phyloP scores from a whole-genome alignment of 257 asterid species.

The Thymus quinquecostatus region DNA sequence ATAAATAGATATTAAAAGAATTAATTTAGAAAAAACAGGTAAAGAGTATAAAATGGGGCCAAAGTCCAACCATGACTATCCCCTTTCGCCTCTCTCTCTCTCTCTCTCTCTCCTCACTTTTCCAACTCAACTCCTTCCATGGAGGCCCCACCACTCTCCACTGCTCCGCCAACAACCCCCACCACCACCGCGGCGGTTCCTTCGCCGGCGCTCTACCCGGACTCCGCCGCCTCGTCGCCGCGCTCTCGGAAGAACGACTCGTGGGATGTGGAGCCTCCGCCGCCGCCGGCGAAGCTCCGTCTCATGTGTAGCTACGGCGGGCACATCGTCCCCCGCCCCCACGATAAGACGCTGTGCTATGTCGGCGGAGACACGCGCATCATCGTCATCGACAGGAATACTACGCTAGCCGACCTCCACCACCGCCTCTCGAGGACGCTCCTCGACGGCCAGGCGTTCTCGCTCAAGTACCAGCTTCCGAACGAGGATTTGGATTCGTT shows the following conservation, averaged over 20 bases:
- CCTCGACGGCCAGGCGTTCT: conserved; percentile 48
- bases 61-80: conserved; percentile 35
- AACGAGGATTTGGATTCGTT: conserved; percentile 84
- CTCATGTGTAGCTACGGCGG: conserved; percentile 97
- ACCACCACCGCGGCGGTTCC: conserved; percentile 32
- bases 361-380: conserved; percentile 91
- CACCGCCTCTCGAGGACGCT: conserved; percentile 65
- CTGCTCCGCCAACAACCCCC: conserved; percentile 37
- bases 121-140: conserved; percentile 43
- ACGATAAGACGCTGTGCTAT: conserved; percentile 81
- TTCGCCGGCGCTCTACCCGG: conserved; percentile 32
- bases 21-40: conserved; percentile 36
- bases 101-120: conserved; percentile 24
- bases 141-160: conserved; percentile 68
- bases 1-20: conserved; percentile 16
- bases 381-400: conserved; percentile 64
- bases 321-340: conserved; percentile 89
- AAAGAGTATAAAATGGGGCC: conserved; percentile 33
- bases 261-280: conserved; percentile 47
- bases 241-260: conserved; percentile 54
- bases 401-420: conserved; percentile 56
- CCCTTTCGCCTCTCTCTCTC: conserved; percentile 8
- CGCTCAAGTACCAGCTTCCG: conserved; percentile 78
- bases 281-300: conserved; percentile 58
- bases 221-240: conserved; percentile 55